phyloP scores from a whole-genome alignment of 73 alveolate species.

The Tetrahymena malaccensis region DNA sequence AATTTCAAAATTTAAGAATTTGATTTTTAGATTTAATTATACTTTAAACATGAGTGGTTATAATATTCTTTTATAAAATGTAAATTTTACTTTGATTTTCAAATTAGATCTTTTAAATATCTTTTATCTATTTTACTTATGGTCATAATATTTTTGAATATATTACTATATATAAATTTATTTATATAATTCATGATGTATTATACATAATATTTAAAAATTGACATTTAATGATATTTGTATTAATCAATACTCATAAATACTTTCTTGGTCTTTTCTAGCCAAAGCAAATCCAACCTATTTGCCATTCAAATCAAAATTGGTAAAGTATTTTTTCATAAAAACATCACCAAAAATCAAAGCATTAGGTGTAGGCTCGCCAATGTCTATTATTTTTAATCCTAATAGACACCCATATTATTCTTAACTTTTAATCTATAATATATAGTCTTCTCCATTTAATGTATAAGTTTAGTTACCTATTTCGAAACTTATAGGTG shows the following conservation, averaged over 20 bases:
- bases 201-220: no score
- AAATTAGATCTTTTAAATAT: no score
- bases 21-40: no score
- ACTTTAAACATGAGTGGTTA: no score
- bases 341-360: conserved; percentile 79
- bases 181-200: no score
- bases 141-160: no score
- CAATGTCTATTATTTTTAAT: conserved; percentile 39
- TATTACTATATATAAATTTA: no score
- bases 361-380: conserved; percentile 51
- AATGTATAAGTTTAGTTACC: conserved; percentile 44
- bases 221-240: no score
- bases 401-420: conserved; percentile 48
- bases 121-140: no score
- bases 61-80: no score
- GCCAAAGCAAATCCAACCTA: conserved; percentile 85
- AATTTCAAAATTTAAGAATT: no score
- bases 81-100: no score
- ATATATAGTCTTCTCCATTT: conserved; percentile 40
- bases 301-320: conserved; percentile 77
- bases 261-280: conserved; percentile 3
- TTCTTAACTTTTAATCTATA: conserved; percentile 1
- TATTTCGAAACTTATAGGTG: conserved; percentile 38
- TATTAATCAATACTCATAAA: neutral
- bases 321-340: conserved; percentile 76